Evolutionary conservation across 228 moss, liverwort and hornwort species (phyloP), one percentile per base, ranked within the genome.

Genomic region (Sphagnum fallax): DNA sequence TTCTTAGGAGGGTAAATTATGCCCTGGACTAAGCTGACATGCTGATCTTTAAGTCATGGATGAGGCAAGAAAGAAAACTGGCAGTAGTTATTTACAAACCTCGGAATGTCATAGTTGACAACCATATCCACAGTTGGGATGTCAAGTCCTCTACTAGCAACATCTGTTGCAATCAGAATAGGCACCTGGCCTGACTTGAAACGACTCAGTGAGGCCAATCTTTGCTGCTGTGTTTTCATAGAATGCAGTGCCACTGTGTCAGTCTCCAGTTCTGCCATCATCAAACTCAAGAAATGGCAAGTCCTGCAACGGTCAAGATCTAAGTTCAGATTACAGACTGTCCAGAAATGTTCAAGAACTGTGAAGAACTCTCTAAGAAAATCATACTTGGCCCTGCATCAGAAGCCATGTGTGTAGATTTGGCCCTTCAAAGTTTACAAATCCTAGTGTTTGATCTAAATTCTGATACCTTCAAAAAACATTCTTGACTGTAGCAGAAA

Each of bases 61-160:
- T 32, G 32, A 32, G 32, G 32, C 32, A 32, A 32, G 32, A 32
- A 32, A 32, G 32, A 32, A 32, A 32, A 32, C 32, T 3, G 2
- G 32, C 32, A 32, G 32, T 32, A 32, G 32, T 32, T 32, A 1
- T 32, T 65, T 51, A 69, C 80, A 63, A 1, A 92, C 93, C 93
- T 98, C 52, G 98, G 98, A 47, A 94, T 83, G 68, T 93, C 93
- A 78, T 98, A 98, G 72, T 98, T 98, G 63, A 98, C 85, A 64
- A 98, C 92, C 59, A 93, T 78, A 76, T 98, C 98, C 52, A 98
- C 98, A 4, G 92, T 98, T 6, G 98, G 94, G 55, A 98, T 94
- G 79, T 98, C 98, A 65, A 98, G 84, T 47, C 98, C 98, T 81
- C 98, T 87, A 75, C 98, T 98, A n/a, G 94, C 98, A 70, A 98